Conservation (phyloP, 78 protist species). For the Dictyostelium brefeldianum region DNA sequence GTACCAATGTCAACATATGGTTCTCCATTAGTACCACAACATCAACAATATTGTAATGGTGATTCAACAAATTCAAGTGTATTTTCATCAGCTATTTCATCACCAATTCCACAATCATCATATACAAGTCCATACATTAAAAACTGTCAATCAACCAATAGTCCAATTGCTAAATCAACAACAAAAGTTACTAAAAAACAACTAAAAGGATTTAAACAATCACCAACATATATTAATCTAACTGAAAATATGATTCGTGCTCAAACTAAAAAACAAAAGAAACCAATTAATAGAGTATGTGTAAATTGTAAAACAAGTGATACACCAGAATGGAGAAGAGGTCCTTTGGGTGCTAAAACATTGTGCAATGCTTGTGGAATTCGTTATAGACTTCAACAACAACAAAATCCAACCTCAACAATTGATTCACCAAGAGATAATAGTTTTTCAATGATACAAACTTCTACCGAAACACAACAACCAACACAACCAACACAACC, state of each 20-base stretch:
- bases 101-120: neutral
- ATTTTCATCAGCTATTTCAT: neutral
- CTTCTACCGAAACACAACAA: neutral
- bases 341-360: conserved; percentile 76
- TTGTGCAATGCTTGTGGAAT: conserved; percentile 87
- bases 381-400: conserved; percentile 42
- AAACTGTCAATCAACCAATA: neutral
- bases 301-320: conserved; percentile 77
- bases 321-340: conserved; percentile 86
- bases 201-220: neutral
- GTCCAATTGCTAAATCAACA: neutral
- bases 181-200: neutral
- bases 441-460: neutral
- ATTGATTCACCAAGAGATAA: conserved; percentile 6
- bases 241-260: conserved; percentile 65
- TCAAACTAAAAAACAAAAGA: conserved; percentile 59
- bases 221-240: conserved; percentile 63
- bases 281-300: conserved; percentile 31
- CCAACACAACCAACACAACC: neutral
- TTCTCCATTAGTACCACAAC: neutral
- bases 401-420: neutral
- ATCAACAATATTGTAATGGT: neutral
- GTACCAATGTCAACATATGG: neutral
- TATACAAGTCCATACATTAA: neutral
- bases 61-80: neutral